These are phyloP conservation scores for Lasiosphaeria hispida DNA, from an alignment of 495 filamentous ascomycete species.

Conservation along the genomic window DNA sequence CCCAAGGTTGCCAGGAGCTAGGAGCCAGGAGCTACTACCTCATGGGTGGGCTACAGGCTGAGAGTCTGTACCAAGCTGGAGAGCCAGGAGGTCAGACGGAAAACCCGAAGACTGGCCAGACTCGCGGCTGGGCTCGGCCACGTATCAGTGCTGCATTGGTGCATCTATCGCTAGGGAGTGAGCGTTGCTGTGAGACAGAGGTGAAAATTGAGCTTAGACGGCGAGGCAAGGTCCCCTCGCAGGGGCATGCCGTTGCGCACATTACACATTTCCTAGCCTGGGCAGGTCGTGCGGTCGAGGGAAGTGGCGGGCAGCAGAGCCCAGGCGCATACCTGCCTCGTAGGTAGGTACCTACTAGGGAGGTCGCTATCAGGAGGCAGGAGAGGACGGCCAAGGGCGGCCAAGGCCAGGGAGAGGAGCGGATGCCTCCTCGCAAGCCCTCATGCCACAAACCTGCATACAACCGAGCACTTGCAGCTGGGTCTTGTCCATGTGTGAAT, in stretches of 20 bases:
- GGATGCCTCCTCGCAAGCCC: constrained; percentile 6
- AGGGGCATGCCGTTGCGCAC: constrained; percentile 3
- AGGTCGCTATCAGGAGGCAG: neutral
- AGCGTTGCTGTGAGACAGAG: constrained; percentile 15
- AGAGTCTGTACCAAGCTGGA: no score
- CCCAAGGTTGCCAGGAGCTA: no score
- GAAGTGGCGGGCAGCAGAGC: neutral
- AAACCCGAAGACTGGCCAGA: neutral
- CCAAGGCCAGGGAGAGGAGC: neutral
- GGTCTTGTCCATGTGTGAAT: constrained; percentile 10
- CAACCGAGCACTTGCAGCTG: constrained; percentile 29
- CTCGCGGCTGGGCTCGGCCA: constrained; percentile 5
- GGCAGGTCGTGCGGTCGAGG: neutral
- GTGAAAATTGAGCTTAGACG: constrained; percentile 11
- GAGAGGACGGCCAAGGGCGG: neutral
- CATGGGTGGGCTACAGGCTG: neutral
- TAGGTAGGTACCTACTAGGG: no score
- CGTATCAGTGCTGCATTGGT: constrained; percentile 23
- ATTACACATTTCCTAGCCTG: neutral
- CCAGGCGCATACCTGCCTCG: neutral
- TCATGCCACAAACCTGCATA: constrained; percentile 30
- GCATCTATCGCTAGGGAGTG: constrained; percentile 11
- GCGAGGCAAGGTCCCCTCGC: neutral
- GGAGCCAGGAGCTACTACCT: neutral
- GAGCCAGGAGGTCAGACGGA: no score